Evolutionary conservation across 768 basidiomycete species (phyloP).

Genomic region (Rhodosporidiobolus odoratus): DNA sequence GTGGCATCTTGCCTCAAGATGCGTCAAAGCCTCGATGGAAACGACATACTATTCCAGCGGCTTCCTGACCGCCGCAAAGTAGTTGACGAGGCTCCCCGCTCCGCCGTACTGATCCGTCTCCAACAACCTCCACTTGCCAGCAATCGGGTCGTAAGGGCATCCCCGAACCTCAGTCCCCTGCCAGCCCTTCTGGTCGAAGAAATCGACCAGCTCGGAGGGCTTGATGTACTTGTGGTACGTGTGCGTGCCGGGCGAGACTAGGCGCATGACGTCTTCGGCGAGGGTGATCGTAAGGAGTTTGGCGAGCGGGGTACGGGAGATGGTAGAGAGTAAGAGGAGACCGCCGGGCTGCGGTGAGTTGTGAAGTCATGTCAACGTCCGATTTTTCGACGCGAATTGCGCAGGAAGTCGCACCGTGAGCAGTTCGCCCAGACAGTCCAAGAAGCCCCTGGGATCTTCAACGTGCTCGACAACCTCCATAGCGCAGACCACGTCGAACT

Average conservation of each 20-base stretch:
- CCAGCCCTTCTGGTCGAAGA: conserved; percentile 53
- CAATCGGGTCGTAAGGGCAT: conserved; percentile 32
- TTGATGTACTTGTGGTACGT: conserved; percentile 85
- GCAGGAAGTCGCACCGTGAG: conserved; percentile 68
- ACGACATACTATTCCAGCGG: conserved; percentile 9
- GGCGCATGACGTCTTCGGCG: conserved; percentile 73
- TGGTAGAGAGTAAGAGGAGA: conserved; percentile 89
- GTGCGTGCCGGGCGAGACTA: conserved; percentile 83
- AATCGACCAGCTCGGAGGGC: conserved; percentile 73
- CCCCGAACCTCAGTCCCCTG: conserved; percentile 19
- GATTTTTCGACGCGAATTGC: no score
- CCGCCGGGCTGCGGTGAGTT: conserved; percentile 69
- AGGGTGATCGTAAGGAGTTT: conserved; percentile 65
- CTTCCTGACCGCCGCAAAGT: conserved; percentile 31
- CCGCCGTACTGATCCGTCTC: conserved; percentile 14
- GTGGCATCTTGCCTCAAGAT: no score
- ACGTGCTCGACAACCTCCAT: conserved; percentile 99
- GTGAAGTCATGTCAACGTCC: not conserved
- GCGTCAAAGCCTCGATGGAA: no score
- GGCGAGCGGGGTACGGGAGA: conserved; percentile 76
- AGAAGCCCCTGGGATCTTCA: conserved; percentile 78
- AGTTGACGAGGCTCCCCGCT: conserved; percentile 27
- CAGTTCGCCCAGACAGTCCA: conserved; percentile 71
- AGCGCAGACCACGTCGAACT: conserved; percentile 88
- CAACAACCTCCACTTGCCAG: conserved; percentile 27